These are phyloP conservation scores for Pseudogymnoascus sp. DNA, from an alignment of 2,329 filamentous ascomycete species.

Conservation along the genomic window DNA sequence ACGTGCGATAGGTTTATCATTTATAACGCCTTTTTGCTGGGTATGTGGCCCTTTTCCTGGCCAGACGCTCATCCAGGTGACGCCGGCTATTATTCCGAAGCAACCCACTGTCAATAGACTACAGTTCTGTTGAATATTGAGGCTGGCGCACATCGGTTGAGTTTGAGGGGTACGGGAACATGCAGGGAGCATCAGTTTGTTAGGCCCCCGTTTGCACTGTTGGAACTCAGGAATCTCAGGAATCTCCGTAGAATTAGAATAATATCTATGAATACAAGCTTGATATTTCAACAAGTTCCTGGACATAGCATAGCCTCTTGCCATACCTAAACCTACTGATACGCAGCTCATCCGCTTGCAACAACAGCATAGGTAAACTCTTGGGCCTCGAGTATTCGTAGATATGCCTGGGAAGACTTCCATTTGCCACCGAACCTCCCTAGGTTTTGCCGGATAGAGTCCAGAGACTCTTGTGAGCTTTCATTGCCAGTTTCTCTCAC, in stretches of 20 bases:
- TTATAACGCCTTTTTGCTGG: background rate
- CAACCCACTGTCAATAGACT: background rate
- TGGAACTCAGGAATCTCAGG: too few species aligned
- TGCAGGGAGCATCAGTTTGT: too few species aligned
- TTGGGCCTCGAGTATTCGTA: slow-evolving; percentile 30
- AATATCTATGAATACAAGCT: too few species aligned
- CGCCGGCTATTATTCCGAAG: background rate
- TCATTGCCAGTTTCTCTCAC: slow-evolving; percentile 30
- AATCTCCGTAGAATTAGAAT: too few species aligned
- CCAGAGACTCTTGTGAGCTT: slow-evolving; percentile 24
- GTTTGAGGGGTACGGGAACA: too few species aligned
- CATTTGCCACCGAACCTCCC: slow-evolving; percentile 27
- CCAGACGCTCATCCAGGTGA: background rate
- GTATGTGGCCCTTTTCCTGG: background rate
- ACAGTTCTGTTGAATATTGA: background rate
- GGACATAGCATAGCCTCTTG: background rate
- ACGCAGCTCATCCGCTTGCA: background rate
- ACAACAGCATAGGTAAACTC: slow-evolving; percentile 27
- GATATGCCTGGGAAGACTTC: slow-evolving; percentile 31
- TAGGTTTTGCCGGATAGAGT: slow-evolving; percentile 26
- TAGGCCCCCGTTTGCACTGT: too few species aligned
- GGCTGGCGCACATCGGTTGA: too few species aligned
- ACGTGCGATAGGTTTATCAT: background rate
- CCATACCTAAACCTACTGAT: background rate
- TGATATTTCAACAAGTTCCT: too few species aligned